Evolutionary conservation across 139 green algal genomes (phyloP), one percentile per base, ranked within the genome.

Genomic region (Chlamydomonas sp.): DNA sequence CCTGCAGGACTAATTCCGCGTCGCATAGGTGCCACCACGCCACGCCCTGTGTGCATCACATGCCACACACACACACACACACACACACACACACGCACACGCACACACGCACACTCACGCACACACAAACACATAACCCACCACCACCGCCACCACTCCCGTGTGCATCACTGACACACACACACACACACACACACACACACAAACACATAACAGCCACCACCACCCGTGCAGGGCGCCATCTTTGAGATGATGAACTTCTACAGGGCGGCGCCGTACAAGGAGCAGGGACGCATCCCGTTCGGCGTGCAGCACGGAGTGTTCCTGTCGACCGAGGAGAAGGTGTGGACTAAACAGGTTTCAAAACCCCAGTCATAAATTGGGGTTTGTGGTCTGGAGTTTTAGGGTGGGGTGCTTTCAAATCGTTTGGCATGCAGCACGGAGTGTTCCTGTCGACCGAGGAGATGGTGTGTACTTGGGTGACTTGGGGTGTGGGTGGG

Each of bases 231-330:
- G 10, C 60, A 67, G 60, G 81, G 81, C 10, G 81, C 81, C 0
- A 76, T 87, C 59, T 87, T 76, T 67, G 81, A 87, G 76, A 84
- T 87, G 47, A 83, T 84, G 33, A 76, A 83, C 75, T 87, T 87
- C 50, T 87, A 87, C 78, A 81, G 74, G 37, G 65, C 75, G 22
- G 82, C 82, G 3, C 82, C 82, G 10, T 84, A 74, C 78, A 87
- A 83, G 78, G 37, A 59, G 20, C 76, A 79, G 3, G 82, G 82
- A 34, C 58, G 22, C 38, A 72, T 87, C 35, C 82, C 78, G 5
- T 84, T 70, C 58, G 82, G 82, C 54, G 72, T 87, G 34, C 82
- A 87, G 82, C 76, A 81, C 58, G 78, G 78, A 58, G 70, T 75
- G 16, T 83, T 70, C 72, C 60, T 79, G 39, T 74, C 70, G 48